phyloP scores from a whole-genome alignment of 257 asterid species.

The Nicotiana noctiflora region DNA sequence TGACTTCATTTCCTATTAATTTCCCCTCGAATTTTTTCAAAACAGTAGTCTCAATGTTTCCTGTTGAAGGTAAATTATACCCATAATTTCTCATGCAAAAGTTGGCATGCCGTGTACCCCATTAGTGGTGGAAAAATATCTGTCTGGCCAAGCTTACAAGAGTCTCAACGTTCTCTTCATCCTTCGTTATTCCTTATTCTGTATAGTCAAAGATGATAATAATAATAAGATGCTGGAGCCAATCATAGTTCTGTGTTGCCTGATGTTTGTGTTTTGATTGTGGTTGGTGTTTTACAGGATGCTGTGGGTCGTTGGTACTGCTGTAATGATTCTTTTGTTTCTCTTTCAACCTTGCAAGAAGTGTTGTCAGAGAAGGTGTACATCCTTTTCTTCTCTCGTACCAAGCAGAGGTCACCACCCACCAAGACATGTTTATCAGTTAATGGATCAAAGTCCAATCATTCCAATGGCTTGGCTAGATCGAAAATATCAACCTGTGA shows the following conservation, averaged over 20 bases:
- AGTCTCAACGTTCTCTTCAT: not conserved
- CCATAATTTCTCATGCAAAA: not conserved
- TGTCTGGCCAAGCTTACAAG: not conserved
- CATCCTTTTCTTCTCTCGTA: constrained; percentile 84
- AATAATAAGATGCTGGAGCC: not conserved
- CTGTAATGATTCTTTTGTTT: constrained; percentile 87
- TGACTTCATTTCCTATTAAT: not conserved
- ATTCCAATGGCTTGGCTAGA: constrained; percentile 43
- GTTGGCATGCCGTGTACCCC: not conserved
- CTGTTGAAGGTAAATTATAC: no score
- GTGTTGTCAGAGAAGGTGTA: constrained; percentile 91
- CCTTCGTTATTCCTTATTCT: not conserved
- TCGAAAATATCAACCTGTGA: constrained; percentile 31
- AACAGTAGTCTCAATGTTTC: no score
- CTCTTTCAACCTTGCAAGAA: constrained; percentile 64
- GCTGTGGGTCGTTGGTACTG: constrained; percentile 87
- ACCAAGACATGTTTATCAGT: constrained; percentile 33
- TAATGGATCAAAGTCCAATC: constrained; percentile 53
- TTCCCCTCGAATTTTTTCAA: constrained; percentile 3
- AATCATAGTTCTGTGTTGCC: not conserved
- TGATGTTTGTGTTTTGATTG: constrained; percentile 9
- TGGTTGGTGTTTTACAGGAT: constrained; percentile 48
- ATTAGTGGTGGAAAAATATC: not conserved
- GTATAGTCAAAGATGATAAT: not conserved
- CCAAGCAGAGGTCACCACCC: constrained; percentile 67